phyloP scores from a whole-genome alignment of 1,284 basidiomycete genomes.

The Mixia osmundae region DNA sequence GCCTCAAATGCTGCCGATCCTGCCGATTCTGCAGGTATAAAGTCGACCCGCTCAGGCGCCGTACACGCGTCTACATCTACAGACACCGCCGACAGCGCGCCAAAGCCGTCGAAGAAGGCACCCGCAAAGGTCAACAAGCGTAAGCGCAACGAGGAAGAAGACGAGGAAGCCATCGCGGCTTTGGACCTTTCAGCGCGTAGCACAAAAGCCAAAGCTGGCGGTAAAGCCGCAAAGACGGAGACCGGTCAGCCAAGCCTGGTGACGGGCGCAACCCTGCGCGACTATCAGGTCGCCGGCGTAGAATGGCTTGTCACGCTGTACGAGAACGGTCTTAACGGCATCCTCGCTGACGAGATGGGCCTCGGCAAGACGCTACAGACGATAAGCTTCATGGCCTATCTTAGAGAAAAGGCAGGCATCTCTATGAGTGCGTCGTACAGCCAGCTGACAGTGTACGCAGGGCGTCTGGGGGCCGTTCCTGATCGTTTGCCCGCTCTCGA shows the following conservation, averaged over 20 bases:
- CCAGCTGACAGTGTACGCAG: too few species aligned
- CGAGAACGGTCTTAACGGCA: constrained; percentile 59
- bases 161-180: constrained; percentile 3
- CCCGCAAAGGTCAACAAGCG: background rate
- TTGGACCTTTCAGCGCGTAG: constrained; percentile 3
- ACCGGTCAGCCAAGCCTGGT: constrained; percentile 4
- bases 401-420: constrained; percentile 21
- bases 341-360: constrained; percentile 53
- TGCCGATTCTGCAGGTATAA: too few species aligned
- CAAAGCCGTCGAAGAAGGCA: background rate
- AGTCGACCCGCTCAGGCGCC: too few species aligned
- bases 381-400: constrained; percentile 69
- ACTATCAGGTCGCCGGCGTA: constrained; percentile 81
- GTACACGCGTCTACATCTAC: background rate
- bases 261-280: constrained; percentile 56
- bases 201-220: constrained; percentile 7
- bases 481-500: constrained; percentile 32
- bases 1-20: background rate
- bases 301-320: constrained; percentile 89
- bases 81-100: constrained; percentile 5
- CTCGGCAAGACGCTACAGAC: constrained; percentile 76
- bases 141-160: constrained; percentile 4
- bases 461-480: constrained; percentile 95
- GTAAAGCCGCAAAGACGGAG: constrained; percentile 8
- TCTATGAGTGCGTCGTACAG: background rate